A percentile compares a stretch with the other conserved stretches of the same genome.
Conservation (phyloP, 1,284 basidiomycete species). For the Cutaneotrichosporon sp. region DNA sequence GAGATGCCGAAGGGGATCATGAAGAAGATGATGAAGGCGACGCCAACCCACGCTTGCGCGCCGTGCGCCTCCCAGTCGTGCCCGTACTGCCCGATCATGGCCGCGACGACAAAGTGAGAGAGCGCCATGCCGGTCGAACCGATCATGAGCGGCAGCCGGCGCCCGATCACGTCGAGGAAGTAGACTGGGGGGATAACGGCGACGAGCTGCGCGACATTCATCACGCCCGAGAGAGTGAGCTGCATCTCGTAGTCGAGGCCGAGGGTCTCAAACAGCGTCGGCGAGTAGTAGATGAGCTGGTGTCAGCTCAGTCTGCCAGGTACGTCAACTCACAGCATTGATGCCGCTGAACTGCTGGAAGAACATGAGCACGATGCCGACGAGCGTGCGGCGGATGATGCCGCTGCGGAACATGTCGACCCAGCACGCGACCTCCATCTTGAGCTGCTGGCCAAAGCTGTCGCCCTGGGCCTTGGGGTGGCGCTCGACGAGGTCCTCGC, state of each 20-base stretch:
- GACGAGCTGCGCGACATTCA: slow-evolving; percentile 47
- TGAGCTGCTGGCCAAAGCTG: slow-evolving; percentile 22
- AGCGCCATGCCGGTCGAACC: slow-evolving; percentile 24
- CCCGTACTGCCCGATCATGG: slow-evolving; percentile 24
- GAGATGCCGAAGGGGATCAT: slow-evolving; percentile 26
- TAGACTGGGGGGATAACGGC: slow-evolving; percentile 43
- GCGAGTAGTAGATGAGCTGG: slow-evolving; percentile 36
- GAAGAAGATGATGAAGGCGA: slow-evolving; percentile 34
- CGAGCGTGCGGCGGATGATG: slow-evolving; percentile 25
- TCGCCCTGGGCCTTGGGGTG: slow-evolving; percentile 26
- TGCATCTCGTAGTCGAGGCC: slow-evolving; percentile 38
- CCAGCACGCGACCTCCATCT: slow-evolving; percentile 29
- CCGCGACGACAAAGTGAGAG: slow-evolving; percentile 34
- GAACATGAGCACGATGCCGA: slow-evolving; percentile 35
- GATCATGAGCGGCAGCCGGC: slow-evolving; percentile 37
- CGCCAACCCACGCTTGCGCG: slow-evolving; percentile 31
- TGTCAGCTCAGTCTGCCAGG: background rate
- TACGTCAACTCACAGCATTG: slow-evolving; percentile 29
- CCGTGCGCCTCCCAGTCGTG: slow-evolving; percentile 28
- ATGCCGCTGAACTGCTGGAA: slow-evolving; percentile 40
- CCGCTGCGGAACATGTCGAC: slow-evolving; percentile 30
- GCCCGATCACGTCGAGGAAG: slow-evolving; percentile 50
- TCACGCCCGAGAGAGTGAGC: slow-evolving; percentile 44
- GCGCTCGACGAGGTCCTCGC: slow-evolving; percentile 19
- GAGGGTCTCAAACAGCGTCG: slow-evolving; percentile 46